Base-by-base conservation (phyloP, 2,329 filamentous ascomycete species). In the Cryphonectria carpinicola region DNA sequence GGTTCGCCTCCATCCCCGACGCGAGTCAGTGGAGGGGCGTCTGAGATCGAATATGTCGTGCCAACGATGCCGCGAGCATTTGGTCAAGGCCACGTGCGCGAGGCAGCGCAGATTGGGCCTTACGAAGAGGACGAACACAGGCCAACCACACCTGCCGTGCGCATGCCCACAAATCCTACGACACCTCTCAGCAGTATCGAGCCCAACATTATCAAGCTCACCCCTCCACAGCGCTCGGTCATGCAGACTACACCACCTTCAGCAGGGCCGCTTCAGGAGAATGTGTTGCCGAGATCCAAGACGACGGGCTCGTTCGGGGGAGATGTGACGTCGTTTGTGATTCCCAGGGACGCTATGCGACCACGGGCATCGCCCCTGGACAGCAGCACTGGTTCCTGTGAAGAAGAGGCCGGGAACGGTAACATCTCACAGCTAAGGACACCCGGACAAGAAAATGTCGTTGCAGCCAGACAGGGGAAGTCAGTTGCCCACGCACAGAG, bases 31-130 rank as follows among this genome's bases (percentile, higher is more conserved):
- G 74, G 75, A 3, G 66, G 77, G 17, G 77, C 76, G 0, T 76
- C 76, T 0, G 67, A 79, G 72, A 73, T 77, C 71, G 67, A 77
- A 68, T 75, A 68, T 43, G 72, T 73, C 37, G 65, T 74, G 32
- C 74, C 76, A 8, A 73, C 70, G 19, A 75, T 74, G 69, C 74
- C 77, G 1, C 77, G 74, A 49, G 72, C 75, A 3, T 74, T 72
- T 61, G 68, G 68, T 17, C 67, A 68, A 10, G 76, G 79, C 3
- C 81, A 83, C 72, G 74, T 81, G 64, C 77, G 81, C n/a, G 81
- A 84, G 69, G 67, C 71, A 11, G 79, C 81, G 1, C 81, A 83
- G 58, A 81, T 79, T 60, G 67, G 76, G 35, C 78, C 77, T 60
- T 79, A 80, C 54, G 77, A 80, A 19, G 74, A 74, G 25, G 69